Evolutionary conservation across 352 stramenopile genomes (phyloP).

Genomic region (Globisporangium ultimum): DNA sequence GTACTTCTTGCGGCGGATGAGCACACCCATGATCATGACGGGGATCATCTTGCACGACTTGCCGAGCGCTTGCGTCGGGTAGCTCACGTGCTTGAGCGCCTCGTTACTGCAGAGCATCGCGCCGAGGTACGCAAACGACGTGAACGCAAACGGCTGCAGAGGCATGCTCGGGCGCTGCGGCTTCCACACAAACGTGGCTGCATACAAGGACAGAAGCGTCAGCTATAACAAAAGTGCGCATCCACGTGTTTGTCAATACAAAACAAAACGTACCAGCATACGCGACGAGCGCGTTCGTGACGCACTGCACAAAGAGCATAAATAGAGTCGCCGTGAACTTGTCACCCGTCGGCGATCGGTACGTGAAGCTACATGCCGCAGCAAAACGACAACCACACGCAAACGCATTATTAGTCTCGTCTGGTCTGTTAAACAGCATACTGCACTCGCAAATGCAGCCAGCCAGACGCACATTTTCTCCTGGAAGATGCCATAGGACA

Average conservation of each 20-base stretch:
- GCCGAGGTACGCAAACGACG: conserved; percentile 86
- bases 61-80: conserved; percentile 96
- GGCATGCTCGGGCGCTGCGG: conserved; percentile 66
- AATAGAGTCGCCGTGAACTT: conserved; percentile 92
- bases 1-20: conserved; percentile 92
- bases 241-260: not conserved
- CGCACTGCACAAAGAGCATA: conserved; percentile 91
- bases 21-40: conserved; percentile 93
- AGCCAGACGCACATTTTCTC: conserved; percentile 85
- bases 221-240: not conserved
- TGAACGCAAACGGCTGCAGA: conserved; percentile 82
- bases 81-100: conserved; percentile 93
- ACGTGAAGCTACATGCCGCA: conserved; percentile 66
- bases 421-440: not conserved
- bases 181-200: conserved; percentile 83
- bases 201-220: not conserved
- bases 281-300: conserved; percentile 87
- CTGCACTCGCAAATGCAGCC: not conserved
- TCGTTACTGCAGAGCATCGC: conserved; percentile 92
- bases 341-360: conserved; percentile 70
- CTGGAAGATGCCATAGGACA: conserved; percentile 92
- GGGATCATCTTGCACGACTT: conserved; percentile 99
- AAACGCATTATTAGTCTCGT: conserved; percentile 6
- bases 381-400: not conserved
- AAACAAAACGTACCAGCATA: conserved; percentile 39